Percentiles rank a stretch among this genome's conserved stretches.
These are phyloP conservation scores for Capsicum chinense DNA, from an alignment of 257 asterid species.

Conservation along the genomic window DNA sequence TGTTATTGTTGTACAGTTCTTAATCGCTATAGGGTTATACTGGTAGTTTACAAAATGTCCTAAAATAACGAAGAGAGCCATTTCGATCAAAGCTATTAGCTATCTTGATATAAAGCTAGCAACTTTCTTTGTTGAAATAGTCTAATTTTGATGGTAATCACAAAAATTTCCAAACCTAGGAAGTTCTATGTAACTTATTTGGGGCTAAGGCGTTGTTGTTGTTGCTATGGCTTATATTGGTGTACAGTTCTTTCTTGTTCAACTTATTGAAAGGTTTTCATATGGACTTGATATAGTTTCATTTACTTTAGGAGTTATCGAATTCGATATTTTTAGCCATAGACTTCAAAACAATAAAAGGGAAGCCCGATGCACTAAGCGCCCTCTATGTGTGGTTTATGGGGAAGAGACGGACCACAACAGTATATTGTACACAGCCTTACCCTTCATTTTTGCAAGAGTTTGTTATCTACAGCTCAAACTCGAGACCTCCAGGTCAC, in stretches of 20 bases:
- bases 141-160: neutral
- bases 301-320: neutral
- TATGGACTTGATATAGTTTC: constrained; percentile 16
- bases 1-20: neutral
- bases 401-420: no score
- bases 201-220: neutral
- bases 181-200: neutral
- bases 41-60: neutral
- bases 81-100: neutral
- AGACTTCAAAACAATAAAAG: neutral
- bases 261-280: neutral
- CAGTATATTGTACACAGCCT: no score
- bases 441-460: no score
- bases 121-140: neutral
- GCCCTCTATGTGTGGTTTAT: no score
- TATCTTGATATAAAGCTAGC: neutral
- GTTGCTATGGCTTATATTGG: neutral
- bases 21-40: neutral
- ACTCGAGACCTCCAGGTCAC: no score
- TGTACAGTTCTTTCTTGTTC: neutral
- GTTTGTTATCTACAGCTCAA: no score
- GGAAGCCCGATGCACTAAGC: no score
- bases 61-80: neutral
- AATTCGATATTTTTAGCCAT: neutral
- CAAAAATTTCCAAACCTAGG: neutral